Conservation (phyloP, 73 alveolate genomes). For the Symbiodinium pilosum region DNA sequence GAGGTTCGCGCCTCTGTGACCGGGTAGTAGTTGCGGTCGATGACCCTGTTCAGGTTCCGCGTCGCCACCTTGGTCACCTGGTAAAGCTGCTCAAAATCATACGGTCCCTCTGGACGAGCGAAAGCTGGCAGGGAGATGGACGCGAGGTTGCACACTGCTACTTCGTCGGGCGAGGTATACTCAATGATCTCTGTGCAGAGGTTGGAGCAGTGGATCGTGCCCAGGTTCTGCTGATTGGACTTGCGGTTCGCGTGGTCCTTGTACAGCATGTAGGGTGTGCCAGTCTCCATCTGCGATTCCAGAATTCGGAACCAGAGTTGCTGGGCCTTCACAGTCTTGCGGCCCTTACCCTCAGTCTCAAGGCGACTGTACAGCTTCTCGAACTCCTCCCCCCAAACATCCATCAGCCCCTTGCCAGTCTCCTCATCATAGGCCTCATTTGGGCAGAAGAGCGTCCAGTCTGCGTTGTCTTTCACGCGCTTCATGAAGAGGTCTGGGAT, state of each 20-base stretch:
- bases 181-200: constrained; percentile 99
- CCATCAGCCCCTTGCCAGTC: constrained; percentile 98
- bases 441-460: constrained; percentile 99
- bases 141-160: constrained; percentile 99
- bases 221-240: constrained; percentile 98
- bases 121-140: constrained; percentile 97
- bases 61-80: constrained; percentile 95
- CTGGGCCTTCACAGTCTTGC: constrained; percentile 97
- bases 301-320: constrained; percentile 98
- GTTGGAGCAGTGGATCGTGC: constrained; percentile 98
- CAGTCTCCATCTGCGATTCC: constrained; percentile 98
- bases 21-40: constrained; percentile 97
- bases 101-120: constrained; percentile 95
- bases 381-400: constrained; percentile 98
- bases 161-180: constrained; percentile 98
- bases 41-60: constrained; percentile 95
- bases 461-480: constrained; percentile 98
- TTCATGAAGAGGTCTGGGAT: constrained; percentile 98
- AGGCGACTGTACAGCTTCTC: constrained; percentile 97
- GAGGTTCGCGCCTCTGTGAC: constrained; percentile 96
- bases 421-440: constrained; percentile 98
- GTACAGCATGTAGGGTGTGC: constrained; percentile 99
- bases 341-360: constrained; percentile 97
- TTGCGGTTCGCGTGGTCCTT: constrained; percentile 98
- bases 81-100: background rate